phyloP scores from a whole-genome alignment of 306 rosid species.

The Quercus gilva region DNA sequence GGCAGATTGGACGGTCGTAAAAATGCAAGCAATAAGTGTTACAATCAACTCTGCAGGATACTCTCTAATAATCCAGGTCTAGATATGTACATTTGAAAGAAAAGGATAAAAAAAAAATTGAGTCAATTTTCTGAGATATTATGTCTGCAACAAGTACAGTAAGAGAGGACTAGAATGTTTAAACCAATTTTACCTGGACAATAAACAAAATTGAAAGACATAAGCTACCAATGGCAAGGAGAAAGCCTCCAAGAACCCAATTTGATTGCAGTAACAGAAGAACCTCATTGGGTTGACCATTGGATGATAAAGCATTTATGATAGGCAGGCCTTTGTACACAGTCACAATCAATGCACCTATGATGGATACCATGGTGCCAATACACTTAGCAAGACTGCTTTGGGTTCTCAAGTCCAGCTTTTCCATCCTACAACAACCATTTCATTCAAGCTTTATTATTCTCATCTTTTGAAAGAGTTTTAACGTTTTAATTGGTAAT shows the following conservation, averaged over 20 bases:
- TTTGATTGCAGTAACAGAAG: conserved; percentile 6
- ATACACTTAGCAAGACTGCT: conserved; percentile 37
- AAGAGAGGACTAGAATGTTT: neutral
- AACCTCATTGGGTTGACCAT: neutral
- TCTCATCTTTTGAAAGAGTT: neutral
- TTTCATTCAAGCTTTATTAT: neutral
- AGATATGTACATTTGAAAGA: neutral
- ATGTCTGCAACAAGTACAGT: neutral
- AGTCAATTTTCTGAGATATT: neutral
- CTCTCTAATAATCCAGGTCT: conserved; percentile 38
- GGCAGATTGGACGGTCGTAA: conserved; percentile 25
- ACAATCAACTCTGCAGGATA: conserved; percentile 41
- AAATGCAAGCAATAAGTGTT: conserved; percentile 13
- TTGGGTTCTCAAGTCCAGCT: conserved; percentile 28
- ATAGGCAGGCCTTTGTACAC: conserved; percentile 43
- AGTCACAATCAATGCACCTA: conserved; percentile 45
- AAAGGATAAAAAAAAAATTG: neutral
- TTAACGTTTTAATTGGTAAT: too few species aligned
- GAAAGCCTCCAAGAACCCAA: conserved; percentile 45
- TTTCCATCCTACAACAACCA: conserved; percentile 43
- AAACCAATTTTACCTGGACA: conserved; percentile 28
- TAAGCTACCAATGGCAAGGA: conserved; percentile 31
- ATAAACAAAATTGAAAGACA: conserved; percentile 24
- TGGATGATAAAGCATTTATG: neutral
- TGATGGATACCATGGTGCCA: conserved; percentile 46